Conservation (phyloP, 169 alveolate genomes). For the Plasmodium cynomolgi region DNA sequence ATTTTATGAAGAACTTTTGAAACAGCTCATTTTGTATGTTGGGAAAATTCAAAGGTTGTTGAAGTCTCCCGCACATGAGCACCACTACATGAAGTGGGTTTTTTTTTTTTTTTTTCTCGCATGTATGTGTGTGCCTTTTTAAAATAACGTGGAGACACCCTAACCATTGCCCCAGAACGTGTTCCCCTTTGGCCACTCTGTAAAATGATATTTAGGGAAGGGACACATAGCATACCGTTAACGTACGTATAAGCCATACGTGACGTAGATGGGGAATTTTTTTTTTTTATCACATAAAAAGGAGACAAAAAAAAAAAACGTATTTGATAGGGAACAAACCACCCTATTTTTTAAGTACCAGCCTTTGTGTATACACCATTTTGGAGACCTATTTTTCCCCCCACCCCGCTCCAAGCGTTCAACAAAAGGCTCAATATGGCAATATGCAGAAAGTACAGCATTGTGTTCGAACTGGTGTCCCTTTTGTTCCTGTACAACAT, state of each 20-base stretch:
- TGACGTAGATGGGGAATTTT: not conserved
- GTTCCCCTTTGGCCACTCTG: not conserved
- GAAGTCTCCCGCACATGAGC: not conserved
- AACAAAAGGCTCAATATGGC: not conserved
- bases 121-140: not conserved
- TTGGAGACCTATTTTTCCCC: not conserved
- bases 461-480: constrained; percentile 1
- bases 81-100: not conserved
- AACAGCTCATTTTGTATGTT: not conserved
- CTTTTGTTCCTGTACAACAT: not conserved
- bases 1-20: not conserved
- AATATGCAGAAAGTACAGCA: not conserved
- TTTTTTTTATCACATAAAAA: not conserved
- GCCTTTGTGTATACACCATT: not conserved
- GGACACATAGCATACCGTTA: not conserved
- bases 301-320: not conserved
- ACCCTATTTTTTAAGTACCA: not conserved
- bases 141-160: not conserved
- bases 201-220: not conserved
- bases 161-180: not conserved
- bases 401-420: not conserved
- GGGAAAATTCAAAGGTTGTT: not conserved
- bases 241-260: not conserved
- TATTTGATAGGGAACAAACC: not conserved
- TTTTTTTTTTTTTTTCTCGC: not conserved